These are phyloP conservation scores for Rhizophora mangle DNA, from an alignment of 345 rosid genomes.

Conservation along the genomic window DNA sequence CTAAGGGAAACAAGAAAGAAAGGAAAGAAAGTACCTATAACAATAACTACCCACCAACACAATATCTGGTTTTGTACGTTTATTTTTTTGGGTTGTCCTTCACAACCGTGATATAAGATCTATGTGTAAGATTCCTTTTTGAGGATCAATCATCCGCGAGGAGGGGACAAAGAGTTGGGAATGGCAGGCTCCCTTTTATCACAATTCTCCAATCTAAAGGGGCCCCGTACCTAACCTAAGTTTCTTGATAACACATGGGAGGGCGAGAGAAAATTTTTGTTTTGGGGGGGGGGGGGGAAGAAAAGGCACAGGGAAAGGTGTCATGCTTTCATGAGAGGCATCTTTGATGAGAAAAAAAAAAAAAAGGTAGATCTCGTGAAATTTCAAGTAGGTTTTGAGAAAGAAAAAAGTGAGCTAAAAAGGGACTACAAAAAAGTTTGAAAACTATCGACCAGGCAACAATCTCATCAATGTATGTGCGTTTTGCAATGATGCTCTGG, in stretches of 20 bases:
- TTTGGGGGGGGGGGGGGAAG: not conserved
- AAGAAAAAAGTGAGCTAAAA: conserved; percentile 21
- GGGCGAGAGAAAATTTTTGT: conserved; percentile 4
- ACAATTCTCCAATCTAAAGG: conserved; percentile 13
- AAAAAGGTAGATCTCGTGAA: conserved; percentile 14
- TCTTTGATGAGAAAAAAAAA: not conserved
- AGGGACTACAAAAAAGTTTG: conserved; percentile 9
- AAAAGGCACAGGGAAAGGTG: conserved; percentile 18
- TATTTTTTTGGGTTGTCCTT: not conserved
- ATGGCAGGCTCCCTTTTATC: conserved; percentile 5
- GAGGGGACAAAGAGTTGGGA: conserved; percentile 18
- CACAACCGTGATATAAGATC: not conserved
- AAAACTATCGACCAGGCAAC: conserved; percentile 23
- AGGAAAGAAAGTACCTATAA: not conserved
- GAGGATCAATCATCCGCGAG: not conserved
- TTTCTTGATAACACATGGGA: conserved; percentile 12
- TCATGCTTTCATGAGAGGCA: conserved; percentile 5
- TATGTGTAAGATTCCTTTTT: not conserved
- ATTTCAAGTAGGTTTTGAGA: not conserved
- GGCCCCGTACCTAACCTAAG: conserved; percentile 20
- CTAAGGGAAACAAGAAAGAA: no score
- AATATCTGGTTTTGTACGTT: not conserved
- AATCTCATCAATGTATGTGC: conserved; percentile 24
- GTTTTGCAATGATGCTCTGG: conserved; percentile 39
- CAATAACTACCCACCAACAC: not conserved